Evolutionary conservation across 495 filamentous ascomycete species (phyloP).

Genomic region (Aspergillus biplanus): DNA sequence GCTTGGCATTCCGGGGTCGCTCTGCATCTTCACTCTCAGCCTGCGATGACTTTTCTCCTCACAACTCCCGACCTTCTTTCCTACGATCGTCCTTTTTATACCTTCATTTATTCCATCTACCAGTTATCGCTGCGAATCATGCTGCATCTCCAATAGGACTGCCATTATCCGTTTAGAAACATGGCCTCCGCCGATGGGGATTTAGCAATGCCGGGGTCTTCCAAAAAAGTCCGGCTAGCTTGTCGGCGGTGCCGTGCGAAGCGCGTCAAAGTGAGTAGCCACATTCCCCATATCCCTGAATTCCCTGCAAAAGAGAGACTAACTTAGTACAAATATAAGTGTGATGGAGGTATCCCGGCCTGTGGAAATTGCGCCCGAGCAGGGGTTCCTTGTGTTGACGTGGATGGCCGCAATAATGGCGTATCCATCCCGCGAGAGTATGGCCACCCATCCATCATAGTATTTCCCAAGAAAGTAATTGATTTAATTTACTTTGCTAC

Average conservation of each 20-base stretch:
- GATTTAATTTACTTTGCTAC: background rate
- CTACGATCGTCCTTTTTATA: background rate
- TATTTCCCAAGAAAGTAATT: background rate
- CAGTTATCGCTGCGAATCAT: background rate
- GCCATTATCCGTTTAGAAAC: background rate
- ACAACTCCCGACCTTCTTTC: background rate
- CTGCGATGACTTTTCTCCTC: background rate
- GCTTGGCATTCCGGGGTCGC: background rate
- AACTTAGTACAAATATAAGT: slow-evolving; percentile 1
- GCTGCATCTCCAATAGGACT: background rate
- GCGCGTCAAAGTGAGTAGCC: slow-evolving; percentile 25
- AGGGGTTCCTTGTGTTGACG: slow-evolving; percentile 28
- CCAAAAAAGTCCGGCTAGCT: slow-evolving; percentile 28
- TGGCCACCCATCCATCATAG: background rate
- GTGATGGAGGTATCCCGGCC: slow-evolving; percentile 32
- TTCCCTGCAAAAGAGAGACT: background rate
- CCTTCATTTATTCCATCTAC: background rate
- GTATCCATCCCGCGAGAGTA: slow-evolving; percentile 30
- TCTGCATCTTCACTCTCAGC: background rate
- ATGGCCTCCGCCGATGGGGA: background rate
- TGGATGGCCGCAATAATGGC: slow-evolving; percentile 29
- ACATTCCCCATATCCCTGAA: background rate
- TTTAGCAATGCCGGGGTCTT: background rate
- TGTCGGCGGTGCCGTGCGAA: slow-evolving; percentile 30
- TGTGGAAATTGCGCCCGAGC: slow-evolving; percentile 32